phyloP scores from a whole-genome alignment of 2,329 filamentous ascomycete species.

The Pseudocercospora pini-densiflorae region DNA sequence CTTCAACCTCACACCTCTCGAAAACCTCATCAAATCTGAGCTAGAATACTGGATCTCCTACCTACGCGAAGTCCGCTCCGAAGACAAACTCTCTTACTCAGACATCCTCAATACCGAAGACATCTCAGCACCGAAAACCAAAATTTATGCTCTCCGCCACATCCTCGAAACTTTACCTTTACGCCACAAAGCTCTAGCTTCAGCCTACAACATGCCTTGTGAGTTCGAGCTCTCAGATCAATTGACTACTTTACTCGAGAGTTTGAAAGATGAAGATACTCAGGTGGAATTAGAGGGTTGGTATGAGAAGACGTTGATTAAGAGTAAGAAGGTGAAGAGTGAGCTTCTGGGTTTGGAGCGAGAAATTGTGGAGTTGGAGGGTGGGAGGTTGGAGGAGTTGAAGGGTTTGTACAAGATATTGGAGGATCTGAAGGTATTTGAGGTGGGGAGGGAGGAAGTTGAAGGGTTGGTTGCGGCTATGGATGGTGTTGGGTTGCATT shows the following conservation, averaged over 20 bases:
- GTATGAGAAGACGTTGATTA: slow-evolving; percentile 16
- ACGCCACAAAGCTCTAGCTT: slow-evolving; percentile 16
- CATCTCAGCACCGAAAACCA: not conserved
- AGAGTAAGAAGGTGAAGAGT: slow-evolving; percentile 15
- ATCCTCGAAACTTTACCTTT: slow-evolving; percentile 24
- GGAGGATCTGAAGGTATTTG: slow-evolving; percentile 13
- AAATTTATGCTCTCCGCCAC: slow-evolving; percentile 7
- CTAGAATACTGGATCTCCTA: slow-evolving; percentile 18
- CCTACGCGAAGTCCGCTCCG: slow-evolving; percentile 9
- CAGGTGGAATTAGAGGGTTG: slow-evolving; percentile 9
- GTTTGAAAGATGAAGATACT: slow-evolving; percentile 5
- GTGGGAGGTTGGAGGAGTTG: slow-evolving; percentile 20
- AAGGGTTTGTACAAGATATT: slow-evolving; percentile 16
- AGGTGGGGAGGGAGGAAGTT: slow-evolving; percentile 14
- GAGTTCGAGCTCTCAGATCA: not conserved
- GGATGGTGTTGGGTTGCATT: slow-evolving; percentile 22
- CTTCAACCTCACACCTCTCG: slow-evolving; percentile 8
- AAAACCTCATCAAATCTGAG: slow-evolving; percentile 17
- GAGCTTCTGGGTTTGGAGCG: slow-evolving; percentile 14
- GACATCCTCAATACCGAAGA: not conserved
- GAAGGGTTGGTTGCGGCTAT: slow-evolving; percentile 17
- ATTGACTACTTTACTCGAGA: slow-evolving; percentile 7
- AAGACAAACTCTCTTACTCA: not conserved
- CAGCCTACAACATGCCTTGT: slow-evolving; percentile 7
- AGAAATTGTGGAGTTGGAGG: slow-evolving; percentile 19